Evolutionary conservation across 352 stramenopile genomes (phyloP), one percentile per base, ranked within the genome.

Genomic region (Phytophthora agathidicida): DNA sequence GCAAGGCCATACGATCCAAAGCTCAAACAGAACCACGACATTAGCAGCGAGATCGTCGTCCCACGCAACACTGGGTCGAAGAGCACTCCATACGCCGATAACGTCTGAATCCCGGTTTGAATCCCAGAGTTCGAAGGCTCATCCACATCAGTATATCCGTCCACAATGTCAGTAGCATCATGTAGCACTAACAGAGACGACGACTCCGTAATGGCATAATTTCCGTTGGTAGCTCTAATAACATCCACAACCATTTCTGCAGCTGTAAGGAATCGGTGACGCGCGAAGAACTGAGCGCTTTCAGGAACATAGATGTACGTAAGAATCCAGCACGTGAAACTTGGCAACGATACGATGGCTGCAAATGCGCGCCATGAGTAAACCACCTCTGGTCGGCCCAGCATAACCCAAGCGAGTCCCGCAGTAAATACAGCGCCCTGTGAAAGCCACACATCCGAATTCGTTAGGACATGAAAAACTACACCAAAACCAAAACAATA

Each of bases 1-100:
- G 89, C 79, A 14, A 98, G 79, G 4, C 91, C 91, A 56, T 98
- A 98, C 23, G 85, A 96, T 9, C 89, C 79, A 32, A 91, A 91
- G 33, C 81, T 93, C 39, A 91, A 73, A 43, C 80, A 93, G 38
- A 88, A 89, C 70, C 80, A 89, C 42, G 80, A 88, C 42, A 84
- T 33, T 9, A 90, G 43, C 43, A 92, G 45, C 38, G 80, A 80
- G 4, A 90, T 31, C 19, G 80, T 92, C n/a, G 83, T 92, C 5
- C 49, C 61, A 32, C 75, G 65, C 19, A 92, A 58, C 27, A 90
- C 65, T 6, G 75, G 75, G 19, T 90, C 73, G 26, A 90, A 84
- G 11, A 90, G 52, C 47, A 77, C 53, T 2, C 31, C 33, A 55
- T 74, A 85, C 10, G 63, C 68, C 10, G 60, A 62, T 2, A 67